phyloP scores from a whole-genome alignment of 169 alveolate species.

The Babesia caballi region DNA sequence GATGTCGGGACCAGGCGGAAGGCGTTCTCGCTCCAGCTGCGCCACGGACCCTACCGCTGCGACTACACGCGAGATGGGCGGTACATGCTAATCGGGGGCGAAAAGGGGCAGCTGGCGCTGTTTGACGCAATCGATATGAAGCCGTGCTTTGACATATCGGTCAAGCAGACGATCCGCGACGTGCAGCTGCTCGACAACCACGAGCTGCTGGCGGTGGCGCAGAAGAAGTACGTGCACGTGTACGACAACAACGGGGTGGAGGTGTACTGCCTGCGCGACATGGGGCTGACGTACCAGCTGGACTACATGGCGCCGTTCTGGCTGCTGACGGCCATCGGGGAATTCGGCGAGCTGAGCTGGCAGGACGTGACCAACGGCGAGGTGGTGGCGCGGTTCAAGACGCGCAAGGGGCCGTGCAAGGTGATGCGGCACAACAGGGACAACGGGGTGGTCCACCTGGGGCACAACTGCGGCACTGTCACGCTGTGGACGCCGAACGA shows the following conservation, averaged over 20 bases:
- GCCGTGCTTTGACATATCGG: constrained; percentile 69
- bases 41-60: constrained; percentile 86
- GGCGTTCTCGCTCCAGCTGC: constrained; percentile 43
- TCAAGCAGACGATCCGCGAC: constrained; percentile 80
- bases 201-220: constrained; percentile 90
- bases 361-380: constrained; percentile 92
- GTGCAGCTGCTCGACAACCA: constrained; percentile 89
- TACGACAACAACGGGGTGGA: constrained; percentile 93
- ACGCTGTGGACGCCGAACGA: constrained; percentile 95
- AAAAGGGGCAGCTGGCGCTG: constrained; percentile 90
- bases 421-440: constrained; percentile 84
- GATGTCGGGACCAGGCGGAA: constrained; percentile 59
- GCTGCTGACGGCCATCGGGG: constrained; percentile 87
- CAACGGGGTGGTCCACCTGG: constrained; percentile 89
- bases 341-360: constrained; percentile 86
- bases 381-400: constrained; percentile 85
- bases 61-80: constrained; percentile 90
- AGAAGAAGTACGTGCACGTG: constrained; percentile 86
- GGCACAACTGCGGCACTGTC: constrained; percentile 91
- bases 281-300: constrained; percentile 80
- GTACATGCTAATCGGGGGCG: constrained; percentile 87
- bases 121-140: constrained; percentile 77
- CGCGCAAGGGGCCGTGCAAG: constrained; percentile 87
- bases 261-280: constrained; percentile 86
- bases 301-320: constrained; percentile 92